Base-by-base conservation (phyloP, 2,329 filamentous ascomycete species). In the Aspergillus flavus region DNA sequence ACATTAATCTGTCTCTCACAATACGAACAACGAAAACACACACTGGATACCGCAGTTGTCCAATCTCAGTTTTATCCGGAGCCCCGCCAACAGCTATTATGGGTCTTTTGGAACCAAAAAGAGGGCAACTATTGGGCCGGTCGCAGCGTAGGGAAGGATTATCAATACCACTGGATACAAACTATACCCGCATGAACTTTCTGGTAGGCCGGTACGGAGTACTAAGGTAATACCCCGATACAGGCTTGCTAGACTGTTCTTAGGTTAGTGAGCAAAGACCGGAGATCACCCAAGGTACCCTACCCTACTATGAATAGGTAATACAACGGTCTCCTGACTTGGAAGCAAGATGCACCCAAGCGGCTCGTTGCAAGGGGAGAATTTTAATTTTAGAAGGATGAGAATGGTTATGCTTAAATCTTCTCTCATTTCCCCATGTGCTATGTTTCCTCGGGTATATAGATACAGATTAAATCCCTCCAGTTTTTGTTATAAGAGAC, bases 1-100 rank as follows among this genome's bases (percentile, higher is more conserved):
- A 21, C 28, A 57, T 59, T 62, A 62, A 62, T 62, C 41, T 62
- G 56, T 62, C 61, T 62, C 61, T 62, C 61, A 62, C 61, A 62
- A 50, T 41, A 39, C 52, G 5, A 55, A 32, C 32, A 11, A 39
- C 52, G 26, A 41, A 39, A 39, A 55, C n/a, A 55, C 26, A 53
- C 52, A 19, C 52, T 41, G 52, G 34, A 39, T 26, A 55, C 30
- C 11, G 5, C 14, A 26, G n/a, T 39, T 36, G 52, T 55, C 52
- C 52, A 55, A 55, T 55, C 52, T 55, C 52, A 39, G 48, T 32
- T 50, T 59, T 59, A 57, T 59, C 50, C 26, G 52, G 56, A 59
- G 61, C 50, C 61, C 61, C 61, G 61, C 61, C 61, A 55, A 58
- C 16, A 46, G 39, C 46, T 34, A 16, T 39, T 41, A 60, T 64